A percentile compares a stretch with the other conserved stretches of the same genome.
These are phyloP conservation scores for Ceraceosorus guamensis DNA, from an alignment of 1,284 basidiomycete genomes.

Conservation along the genomic window DNA sequence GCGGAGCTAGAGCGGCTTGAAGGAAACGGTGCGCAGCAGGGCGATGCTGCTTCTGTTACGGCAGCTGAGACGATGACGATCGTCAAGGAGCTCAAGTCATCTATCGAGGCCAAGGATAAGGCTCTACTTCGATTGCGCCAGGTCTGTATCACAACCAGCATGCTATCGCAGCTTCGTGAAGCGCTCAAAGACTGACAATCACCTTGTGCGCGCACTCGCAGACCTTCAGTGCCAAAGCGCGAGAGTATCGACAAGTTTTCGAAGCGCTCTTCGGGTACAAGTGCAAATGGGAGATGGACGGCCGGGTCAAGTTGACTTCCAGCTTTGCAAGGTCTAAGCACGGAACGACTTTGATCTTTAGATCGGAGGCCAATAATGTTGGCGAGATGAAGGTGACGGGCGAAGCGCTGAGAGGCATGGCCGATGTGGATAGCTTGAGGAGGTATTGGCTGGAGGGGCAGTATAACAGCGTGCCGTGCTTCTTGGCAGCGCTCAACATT, in stretches of 20 bases:
- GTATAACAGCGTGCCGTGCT: slow-evolving; percentile 7
- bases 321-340: slow-evolving; percentile 4
- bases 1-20: slow-evolving; percentile 21
- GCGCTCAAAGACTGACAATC: neutral
- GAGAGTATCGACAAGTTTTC: slow-evolving; percentile 3
- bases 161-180: neutral
- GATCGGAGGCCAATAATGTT: neutral
- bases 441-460: slow-evolving; percentile 4
- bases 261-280: slow-evolving; percentile 8
- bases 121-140: slow-evolving; percentile 5
- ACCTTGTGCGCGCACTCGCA: neutral
- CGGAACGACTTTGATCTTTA: slow-evolving; percentile 7
- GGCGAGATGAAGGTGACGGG: slow-evolving; percentile 5
- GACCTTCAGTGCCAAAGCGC: slow-evolving; percentile 5
- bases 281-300: neutral
- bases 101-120: slow-evolving; percentile 4
- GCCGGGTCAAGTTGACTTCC: slow-evolving; percentile 6
- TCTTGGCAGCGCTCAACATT: slow-evolving; percentile 7
- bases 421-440: slow-evolving; percentile 1
- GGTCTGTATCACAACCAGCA: neutral
- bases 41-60: neutral
- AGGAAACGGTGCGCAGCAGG: neutral
- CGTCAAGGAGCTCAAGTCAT: slow-evolving; percentile 3
- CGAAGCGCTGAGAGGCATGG: slow-evolving; percentile 7
- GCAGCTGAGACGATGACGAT: neutral